A percentile compares a stretch with the other conserved stretches of the same genome.
Conservation (phyloP, 768 basidiomycete genomes). For the Candolleomyces eurysporus region DNA sequence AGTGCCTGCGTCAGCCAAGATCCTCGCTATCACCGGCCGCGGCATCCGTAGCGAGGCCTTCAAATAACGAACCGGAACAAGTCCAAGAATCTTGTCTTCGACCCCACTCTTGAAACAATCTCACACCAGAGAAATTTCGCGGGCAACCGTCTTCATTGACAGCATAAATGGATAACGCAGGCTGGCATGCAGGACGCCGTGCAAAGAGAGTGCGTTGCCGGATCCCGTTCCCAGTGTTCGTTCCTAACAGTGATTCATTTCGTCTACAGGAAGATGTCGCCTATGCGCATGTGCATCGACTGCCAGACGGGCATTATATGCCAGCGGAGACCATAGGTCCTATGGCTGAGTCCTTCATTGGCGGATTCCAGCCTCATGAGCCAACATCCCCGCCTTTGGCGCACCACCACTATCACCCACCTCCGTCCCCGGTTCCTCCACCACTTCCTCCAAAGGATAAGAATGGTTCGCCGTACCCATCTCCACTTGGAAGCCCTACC, state of each 20-base stretch:
- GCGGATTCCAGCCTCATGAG: slow-evolving; percentile 44
- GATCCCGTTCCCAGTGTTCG: background rate
- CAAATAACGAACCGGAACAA: too few species aligned
- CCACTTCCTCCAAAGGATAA: slow-evolving; percentile 54
- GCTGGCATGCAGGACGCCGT: slow-evolving; percentile 70
- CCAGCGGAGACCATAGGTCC: slow-evolving; percentile 62
- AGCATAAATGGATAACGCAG: slow-evolving; percentile 66
- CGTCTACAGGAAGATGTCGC: slow-evolving; percentile 30
- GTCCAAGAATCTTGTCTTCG: too few species aligned
- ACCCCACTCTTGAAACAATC: too few species aligned
- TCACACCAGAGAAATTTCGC: too few species aligned
- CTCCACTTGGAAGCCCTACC: background rate
- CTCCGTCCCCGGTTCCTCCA: slow-evolving; percentile 32
- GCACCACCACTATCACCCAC: background rate
- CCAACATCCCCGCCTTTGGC: slow-evolving; percentile 7
- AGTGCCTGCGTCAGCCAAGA: too few species aligned
- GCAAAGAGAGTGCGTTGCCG: slow-evolving; percentile 48
- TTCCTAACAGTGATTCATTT: slow-evolving; percentile 1
- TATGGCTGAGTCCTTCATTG: slow-evolving; percentile 59
- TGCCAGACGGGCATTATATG: slow-evolving; percentile 45
- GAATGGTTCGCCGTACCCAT: slow-evolving; percentile 28
- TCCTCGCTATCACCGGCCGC: too few species aligned
- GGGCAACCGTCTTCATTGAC: background rate
- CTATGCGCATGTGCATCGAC: slow-evolving; percentile 23
- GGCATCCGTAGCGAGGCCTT: too few species aligned